phyloP scores from a whole-genome alignment of 495 filamentous ascomycete genomes.

The Astrothelium subdiscretum region DNA sequence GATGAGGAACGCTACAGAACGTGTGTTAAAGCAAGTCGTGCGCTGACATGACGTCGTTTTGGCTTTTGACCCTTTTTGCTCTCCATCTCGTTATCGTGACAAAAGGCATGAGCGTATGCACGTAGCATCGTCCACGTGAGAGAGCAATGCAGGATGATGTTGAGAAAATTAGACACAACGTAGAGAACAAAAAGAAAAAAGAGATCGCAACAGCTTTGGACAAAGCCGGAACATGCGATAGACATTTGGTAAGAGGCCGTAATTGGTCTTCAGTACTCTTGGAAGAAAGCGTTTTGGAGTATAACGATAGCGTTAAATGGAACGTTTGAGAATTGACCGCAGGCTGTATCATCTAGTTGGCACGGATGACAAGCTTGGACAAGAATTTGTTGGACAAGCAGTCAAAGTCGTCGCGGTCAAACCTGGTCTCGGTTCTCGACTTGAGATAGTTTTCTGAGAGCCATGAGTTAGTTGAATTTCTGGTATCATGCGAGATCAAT shows the following conservation, averaged over 20 bases:
- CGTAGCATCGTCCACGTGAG: not conserved
- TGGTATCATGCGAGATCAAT: not conserved
- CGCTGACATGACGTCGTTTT: not conserved
- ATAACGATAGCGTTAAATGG: not conserved
- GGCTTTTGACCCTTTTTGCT: not conserved
- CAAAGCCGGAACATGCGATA: not conserved
- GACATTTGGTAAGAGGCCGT: not conserved
- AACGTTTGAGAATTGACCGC: not conserved
- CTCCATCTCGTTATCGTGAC: not conserved
- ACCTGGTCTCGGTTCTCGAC: constrained; percentile 50
- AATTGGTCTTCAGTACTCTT: not conserved
- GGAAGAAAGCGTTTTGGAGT: not conserved
- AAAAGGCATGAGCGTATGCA: not conserved
- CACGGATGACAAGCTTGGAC: constrained; percentile 84
- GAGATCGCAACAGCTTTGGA: no score
- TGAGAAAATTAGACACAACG: not conserved
- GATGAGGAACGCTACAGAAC: not conserved
- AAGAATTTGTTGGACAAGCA: constrained; percentile 89
- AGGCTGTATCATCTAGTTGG: constrained; percentile 42
- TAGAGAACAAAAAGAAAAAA: not conserved
- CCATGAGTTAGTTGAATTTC: constrained; percentile 9
- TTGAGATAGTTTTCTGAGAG: constrained; percentile 48
- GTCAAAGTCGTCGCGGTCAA: constrained; percentile 83
- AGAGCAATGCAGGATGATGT: not conserved
- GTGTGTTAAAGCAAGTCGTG: not conserved